A percentile compares a stretch with the other conserved stretches of the same genome.
phyloP scores from a whole-genome alignment of 208 protist genomes.

The Borovskyia barvae region DNA sequence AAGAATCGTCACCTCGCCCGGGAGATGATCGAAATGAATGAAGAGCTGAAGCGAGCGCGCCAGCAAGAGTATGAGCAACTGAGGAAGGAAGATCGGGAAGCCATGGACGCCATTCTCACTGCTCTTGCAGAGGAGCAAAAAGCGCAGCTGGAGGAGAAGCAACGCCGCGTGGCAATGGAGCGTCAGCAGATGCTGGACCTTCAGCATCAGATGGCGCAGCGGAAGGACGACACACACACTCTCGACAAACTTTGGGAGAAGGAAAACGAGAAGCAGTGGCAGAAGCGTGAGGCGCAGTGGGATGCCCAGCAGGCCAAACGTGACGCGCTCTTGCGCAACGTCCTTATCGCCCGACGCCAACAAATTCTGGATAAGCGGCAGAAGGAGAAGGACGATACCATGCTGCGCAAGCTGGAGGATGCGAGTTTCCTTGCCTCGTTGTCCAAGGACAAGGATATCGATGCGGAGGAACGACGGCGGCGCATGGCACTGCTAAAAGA shows the following conservation, averaged over 20 bases:
- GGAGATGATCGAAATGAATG: constrained; percentile 76
- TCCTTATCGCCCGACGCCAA: constrained; percentile 71
- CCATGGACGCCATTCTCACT: constrained; percentile 59
- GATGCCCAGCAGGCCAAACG: constrained; percentile 57
- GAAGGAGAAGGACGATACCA: constrained; percentile 35
- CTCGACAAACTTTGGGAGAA: constrained; percentile 83
- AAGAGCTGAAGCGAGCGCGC: constrained; percentile 58
- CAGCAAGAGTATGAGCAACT: constrained; percentile 78
- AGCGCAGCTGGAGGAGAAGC: constrained; percentile 34
- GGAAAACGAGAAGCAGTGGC: constrained; percentile 79
- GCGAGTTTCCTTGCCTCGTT: constrained; percentile 43
- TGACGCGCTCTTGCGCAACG: constrained; percentile 56
- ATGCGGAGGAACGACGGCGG: constrained; percentile 45
- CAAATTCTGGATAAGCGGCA: constrained; percentile 78
- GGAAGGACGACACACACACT: constrained; percentile 41
- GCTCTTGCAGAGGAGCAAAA: constrained; percentile 55
- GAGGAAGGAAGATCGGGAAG: constrained; percentile 59
- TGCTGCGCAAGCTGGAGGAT: constrained; percentile 37
- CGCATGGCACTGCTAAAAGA: constrained; percentile 51
- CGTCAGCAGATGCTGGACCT: constrained; percentile 51
- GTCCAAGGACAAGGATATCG: constrained; percentile 28
- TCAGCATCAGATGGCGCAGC: constrained; percentile 45
- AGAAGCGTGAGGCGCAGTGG: constrained; percentile 76
- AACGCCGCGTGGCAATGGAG: constrained; percentile 25
- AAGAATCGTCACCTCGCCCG: constrained; percentile 35